Evolutionary conservation across 2,329 filamentous ascomycete genomes (phyloP), one percentile per base, ranked within the genome.

Genomic region (Trichoderma asperellum): DNA sequence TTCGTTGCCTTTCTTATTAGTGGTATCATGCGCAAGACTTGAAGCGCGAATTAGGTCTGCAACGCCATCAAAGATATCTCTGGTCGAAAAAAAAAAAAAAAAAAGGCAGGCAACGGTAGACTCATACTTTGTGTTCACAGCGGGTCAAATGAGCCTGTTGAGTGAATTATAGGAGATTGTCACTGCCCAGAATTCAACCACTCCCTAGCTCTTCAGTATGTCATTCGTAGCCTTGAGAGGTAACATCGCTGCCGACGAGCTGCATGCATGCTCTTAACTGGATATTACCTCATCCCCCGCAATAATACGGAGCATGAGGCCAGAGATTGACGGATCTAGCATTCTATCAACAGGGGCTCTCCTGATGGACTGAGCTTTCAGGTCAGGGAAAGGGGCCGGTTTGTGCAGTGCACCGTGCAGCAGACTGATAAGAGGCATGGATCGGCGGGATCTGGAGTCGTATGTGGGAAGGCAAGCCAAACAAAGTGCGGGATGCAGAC

Each of bases 281-380:
- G 18, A 63, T 34, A 37, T 40, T 43, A 29, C 34, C 27, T 29
- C 47, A 21, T 55, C 49, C 61, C 61, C 61, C 61, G 60, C 24
- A 21, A 12, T 40, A 6, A 14, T 59, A 60, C 24, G 37, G 35
- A 60, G 57, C 24, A 43, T 24, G 47, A 49, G n/a, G 47, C 29
- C 6, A 63, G 60, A 47, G 60, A 63, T 63, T 52, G 21, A 52
- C 60, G 60, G 49, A 27, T 35, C 60, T 53, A 32, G 60, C 60
- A 53, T 63, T 29, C 29, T 21, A 29, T 34, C 29, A n/a, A 57
- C 29, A 59, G 21, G 29, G 66, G 66, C 49, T n/a, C 21, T n/a
- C n/a, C 34, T 62, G 59, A 68, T 64, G 59, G 53, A 24, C 59
- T 58, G 53, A 64, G 60, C 59, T 63, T 64, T 64, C 68, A 69